These are phyloP conservation scores for Diaporthe longicolla DNA, from an alignment of 2,329 filamentous ascomycete species.

Conservation along the genomic window DNA sequence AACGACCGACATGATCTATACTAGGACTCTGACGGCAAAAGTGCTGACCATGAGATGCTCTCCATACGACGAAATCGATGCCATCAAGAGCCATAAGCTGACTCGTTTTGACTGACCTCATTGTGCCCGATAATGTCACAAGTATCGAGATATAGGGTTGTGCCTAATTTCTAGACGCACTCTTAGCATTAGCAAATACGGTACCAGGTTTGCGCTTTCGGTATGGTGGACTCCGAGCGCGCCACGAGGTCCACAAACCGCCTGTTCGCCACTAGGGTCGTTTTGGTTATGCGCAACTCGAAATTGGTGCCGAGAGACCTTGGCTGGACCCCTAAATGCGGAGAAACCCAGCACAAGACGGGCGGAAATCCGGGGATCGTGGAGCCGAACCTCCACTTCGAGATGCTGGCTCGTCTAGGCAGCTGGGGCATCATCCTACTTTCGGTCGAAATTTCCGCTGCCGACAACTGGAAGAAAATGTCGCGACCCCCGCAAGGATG, in stretches of 20 bases:
- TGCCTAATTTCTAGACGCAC: no score
- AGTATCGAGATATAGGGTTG: no score
- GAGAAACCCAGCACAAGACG: slow-evolving; percentile 5
- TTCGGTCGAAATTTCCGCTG: slow-evolving; percentile 26
- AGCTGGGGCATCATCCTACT: background rate
- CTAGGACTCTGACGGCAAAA: no score
- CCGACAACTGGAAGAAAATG: background rate
- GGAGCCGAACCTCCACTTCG: slow-evolving; percentile 25
- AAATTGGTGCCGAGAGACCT: slow-evolving; percentile 15
- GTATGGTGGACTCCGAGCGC: slow-evolving; percentile 14
- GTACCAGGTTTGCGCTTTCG: background rate
- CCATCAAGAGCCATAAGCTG: no score
- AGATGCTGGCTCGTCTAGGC: background rate
- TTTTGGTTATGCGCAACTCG: background rate
- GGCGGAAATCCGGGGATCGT: slow-evolving; percentile 12
- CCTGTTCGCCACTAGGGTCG: background rate
- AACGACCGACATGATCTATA: no score
- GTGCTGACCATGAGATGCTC: no score
- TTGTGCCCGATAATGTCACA: no score
- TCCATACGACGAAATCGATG: no score
- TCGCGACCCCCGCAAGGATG: slow-evolving; percentile 6
- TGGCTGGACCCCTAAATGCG: slow-evolving; percentile 12
- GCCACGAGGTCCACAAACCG: background rate
- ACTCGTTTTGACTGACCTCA: no score
- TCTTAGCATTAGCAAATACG: no score